Evolutionary conservation across 2,329 filamentous ascomycete genomes (phyloP).

Genomic region (Immersiporthe knoxdaviesiana): DNA sequence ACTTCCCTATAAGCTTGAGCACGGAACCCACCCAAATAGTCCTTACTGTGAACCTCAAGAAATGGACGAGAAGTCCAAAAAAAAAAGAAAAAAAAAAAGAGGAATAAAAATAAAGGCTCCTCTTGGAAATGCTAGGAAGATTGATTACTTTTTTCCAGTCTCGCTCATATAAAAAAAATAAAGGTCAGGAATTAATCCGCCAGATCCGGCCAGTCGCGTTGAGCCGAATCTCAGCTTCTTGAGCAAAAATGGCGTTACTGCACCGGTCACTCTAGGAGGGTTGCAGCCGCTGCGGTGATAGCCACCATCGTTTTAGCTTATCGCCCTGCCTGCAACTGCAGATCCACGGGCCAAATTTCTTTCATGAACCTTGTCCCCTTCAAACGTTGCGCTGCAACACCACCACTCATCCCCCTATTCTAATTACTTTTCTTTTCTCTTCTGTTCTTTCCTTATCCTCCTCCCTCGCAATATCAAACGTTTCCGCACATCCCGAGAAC

Average conservation of each 20-base stretch:
- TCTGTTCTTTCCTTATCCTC: neutral
- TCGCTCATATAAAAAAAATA: neutral
- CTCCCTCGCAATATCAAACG: neutral
- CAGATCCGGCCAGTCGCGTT: constrained; percentile 11
- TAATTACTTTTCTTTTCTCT: neutral
- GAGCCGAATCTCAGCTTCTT: constrained; percentile 16
- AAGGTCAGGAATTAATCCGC: neutral
- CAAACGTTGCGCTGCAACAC: constrained; percentile 1
- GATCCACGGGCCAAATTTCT: constrained; percentile 16
- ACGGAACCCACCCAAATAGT: neutral
- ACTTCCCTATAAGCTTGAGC: neutral
- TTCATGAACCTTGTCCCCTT: constrained; percentile 5
- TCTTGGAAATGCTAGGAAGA: neutral
- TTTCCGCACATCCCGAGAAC: neutral
- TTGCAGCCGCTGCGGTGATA: constrained; percentile 11
- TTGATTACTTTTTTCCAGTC: neutral
- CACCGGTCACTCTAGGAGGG: neutral
- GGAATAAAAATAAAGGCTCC: neutral
- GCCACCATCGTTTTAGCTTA: constrained; percentile 11
- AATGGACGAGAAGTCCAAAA: too few relatives aligned
- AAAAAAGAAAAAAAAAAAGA: neutral
- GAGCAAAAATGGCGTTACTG: too few relatives aligned
- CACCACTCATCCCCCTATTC: constrained; percentile 9
- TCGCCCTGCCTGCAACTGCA: neutral
- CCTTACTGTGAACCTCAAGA: too few relatives aligned